Evolutionary conservation across 2,329 filamentous ascomycete species (phyloP).

Genomic region (Verticillium tricorpus): DNA sequence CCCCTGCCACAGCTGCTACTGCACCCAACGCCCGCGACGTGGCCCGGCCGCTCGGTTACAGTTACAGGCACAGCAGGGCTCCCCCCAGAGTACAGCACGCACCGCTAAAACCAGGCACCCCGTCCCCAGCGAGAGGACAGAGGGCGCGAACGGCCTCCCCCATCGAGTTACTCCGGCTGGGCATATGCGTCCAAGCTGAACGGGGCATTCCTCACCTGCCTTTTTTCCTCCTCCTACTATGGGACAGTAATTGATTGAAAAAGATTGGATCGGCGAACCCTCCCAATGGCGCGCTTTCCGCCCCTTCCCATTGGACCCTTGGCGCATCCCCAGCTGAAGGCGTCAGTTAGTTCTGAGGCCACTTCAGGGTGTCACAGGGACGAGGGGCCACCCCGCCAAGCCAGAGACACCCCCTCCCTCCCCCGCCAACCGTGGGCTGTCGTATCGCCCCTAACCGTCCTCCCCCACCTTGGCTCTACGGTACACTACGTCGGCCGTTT

Average conservation of each 20-base stretch:
- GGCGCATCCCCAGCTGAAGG: not conserved
- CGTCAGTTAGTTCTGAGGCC: not conserved
- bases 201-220: not conserved
- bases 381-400: not conserved
- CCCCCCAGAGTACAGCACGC: too few relatives aligned
- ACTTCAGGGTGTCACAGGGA: not conserved
- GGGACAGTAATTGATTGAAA: not conserved
- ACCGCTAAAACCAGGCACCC: too few relatives aligned
- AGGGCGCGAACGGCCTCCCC: not conserved
- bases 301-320: not conserved
- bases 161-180: not conserved
- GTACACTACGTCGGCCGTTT: not conserved
- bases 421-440: not conserved
- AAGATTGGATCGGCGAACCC: not conserved
- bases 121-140: too few relatives aligned
- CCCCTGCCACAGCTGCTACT: not conserved
- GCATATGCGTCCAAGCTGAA: not conserved
- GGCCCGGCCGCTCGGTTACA: not conserved
- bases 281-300: not conserved
- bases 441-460: not conserved
- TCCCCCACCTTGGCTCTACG: not conserved
- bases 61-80: too few relatives aligned
- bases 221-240: not conserved
- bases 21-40: not conserved
- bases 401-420: not conserved